Evolutionary conservation across 176 grass and related monocot species (phyloP), one percentile per base, ranked within the genome.

Genomic region (Eremochloa ophiuroides): DNA sequence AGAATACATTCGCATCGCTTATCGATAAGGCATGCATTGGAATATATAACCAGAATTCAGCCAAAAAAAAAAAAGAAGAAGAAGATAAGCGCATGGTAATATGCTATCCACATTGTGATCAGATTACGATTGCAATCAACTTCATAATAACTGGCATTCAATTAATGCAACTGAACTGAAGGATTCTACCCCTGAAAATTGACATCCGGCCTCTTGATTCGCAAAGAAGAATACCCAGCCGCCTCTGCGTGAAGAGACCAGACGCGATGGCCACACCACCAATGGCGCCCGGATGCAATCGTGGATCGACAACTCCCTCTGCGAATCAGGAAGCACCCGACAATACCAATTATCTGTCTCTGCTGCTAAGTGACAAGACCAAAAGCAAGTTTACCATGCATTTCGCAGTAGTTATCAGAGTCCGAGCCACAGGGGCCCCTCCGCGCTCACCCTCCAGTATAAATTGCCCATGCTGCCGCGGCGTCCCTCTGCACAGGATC

Each of bases 401-500:
- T 16, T 27, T 10, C 22, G 80, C 58, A 28, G 11, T 27, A 28
- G 58, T 13, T 60, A 61, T 73, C 58, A 62, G 39, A 66, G 71
- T 35, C 48, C 66, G 61, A 80, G 22, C 37, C 60, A 28, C 77
- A 27, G n/a, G n/a, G n/a, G n/a, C n/a, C n/a, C n/a, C n/a, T n/a
- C n/a, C n/a, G n/a, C n/a, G n/a, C n/a, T n/a, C n/a, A n/a, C n/a
- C n/a, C n/a, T n/a, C n/a, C n/a, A 40, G 47, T 84, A 85, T 80
- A 89, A 89, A 89, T 89, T 75, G 6, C 33, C 81, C 47, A 73
- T 39, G 86, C 62, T 15, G 81, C 62, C 25, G 40, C 76, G 62
- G 70, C 70, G 40, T 80, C 62, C 38, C 50, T 51, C 58, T 31
- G 76, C 76, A 89, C 76, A 88, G 76, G 66, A 66, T 5, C 40